Percentiles rank a stretch among this genome's conserved stretches.
These are phyloP conservation scores for Fusarium poae DNA, from an alignment of 2,329 filamentous ascomycete species.

Conservation along the genomic window DNA sequence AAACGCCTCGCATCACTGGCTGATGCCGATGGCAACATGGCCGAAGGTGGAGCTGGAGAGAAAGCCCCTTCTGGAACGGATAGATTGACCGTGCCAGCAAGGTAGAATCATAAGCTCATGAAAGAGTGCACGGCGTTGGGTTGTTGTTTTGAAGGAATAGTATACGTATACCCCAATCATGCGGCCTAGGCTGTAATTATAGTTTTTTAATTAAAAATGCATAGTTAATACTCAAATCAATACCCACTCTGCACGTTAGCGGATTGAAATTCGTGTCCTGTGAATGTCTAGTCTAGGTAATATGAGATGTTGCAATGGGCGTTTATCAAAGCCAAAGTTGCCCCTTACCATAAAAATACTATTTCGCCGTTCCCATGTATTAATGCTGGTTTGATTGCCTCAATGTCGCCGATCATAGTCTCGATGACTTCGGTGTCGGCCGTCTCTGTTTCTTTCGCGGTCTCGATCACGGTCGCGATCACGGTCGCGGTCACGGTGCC, in stretches of 20 bases:
- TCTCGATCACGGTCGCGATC: slow-evolving; percentile 36
- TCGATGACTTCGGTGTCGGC: slow-evolving; percentile 44
- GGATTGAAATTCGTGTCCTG: neutral
- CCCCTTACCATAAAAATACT: neutral
- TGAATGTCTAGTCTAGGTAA: slow-evolving; percentile 12
- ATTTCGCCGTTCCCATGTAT: slow-evolving; percentile 9
- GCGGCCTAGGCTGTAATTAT: slow-evolving; percentile 28
- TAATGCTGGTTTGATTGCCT: slow-evolving; percentile 7
- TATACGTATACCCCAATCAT: slow-evolving; percentile 32
- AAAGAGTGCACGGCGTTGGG: slow-evolving; percentile 31
- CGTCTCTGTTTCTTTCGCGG: slow-evolving; percentile 39
- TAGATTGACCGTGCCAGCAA: slow-evolving; percentile 26
- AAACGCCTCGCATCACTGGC: slow-evolving; percentile 24
- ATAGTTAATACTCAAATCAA: neutral
- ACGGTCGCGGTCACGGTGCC: slow-evolving; percentile 48
- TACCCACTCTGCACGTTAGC: slow-evolving; percentile 22
- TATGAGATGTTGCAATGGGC: neutral
- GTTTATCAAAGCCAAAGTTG: slow-evolving; percentile 2
- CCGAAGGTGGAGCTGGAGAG: slow-evolving; percentile 1
- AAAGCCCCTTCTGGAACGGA: slow-evolving; percentile 1
- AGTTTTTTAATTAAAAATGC: slow-evolving; percentile 18
- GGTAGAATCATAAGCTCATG: slow-evolving; percentile 21
- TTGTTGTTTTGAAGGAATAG: slow-evolving; percentile 20
- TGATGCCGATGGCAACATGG: slow-evolving; percentile 6
- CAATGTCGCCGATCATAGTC: slow-evolving; percentile 44